Evolutionary conservation across 768 basidiomycete genomes (phyloP).

Genomic region (Rhizopogon vinicolor): DNA sequence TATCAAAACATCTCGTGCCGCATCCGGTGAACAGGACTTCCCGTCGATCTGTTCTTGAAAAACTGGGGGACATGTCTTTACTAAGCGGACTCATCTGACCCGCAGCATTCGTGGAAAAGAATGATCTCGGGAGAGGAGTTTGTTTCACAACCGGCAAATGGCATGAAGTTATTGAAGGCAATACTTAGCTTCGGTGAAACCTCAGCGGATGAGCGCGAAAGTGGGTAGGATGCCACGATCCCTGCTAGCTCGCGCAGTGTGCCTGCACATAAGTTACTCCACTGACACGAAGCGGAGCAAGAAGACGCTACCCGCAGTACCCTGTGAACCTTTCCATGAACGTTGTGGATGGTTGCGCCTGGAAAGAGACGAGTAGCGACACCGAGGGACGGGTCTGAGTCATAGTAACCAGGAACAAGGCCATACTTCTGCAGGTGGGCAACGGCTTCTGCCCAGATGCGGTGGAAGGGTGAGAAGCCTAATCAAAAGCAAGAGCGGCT

Average conservation of each 20-base stretch:
- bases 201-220: background rate
- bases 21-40: background rate
- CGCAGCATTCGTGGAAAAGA: background rate
- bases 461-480: background rate
- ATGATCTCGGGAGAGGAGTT: background rate
- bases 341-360: background rate
- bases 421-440: background rate
- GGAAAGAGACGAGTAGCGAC: background rate
- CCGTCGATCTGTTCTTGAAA: background rate
- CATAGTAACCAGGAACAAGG: conserved; percentile 14
- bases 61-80: background rate
- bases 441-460: background rate
- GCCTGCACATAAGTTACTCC: background rate
- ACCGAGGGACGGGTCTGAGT: background rate
- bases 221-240: background rate
- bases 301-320: background rate
- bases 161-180: background rate
- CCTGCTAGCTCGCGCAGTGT: background rate
- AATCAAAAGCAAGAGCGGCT: background rate
- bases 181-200: background rate
- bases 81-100: background rate
- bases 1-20: background rate
- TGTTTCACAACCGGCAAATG: conserved; percentile 1
- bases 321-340: background rate
- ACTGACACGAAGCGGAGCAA: background rate